A percentile compares a stretch with the other conserved stretches of the same genome.
Evolutionary conservation across 495 filamentous ascomycete species (phyloP).

Genomic region (Annulohypoxylon maeteangense): DNA sequence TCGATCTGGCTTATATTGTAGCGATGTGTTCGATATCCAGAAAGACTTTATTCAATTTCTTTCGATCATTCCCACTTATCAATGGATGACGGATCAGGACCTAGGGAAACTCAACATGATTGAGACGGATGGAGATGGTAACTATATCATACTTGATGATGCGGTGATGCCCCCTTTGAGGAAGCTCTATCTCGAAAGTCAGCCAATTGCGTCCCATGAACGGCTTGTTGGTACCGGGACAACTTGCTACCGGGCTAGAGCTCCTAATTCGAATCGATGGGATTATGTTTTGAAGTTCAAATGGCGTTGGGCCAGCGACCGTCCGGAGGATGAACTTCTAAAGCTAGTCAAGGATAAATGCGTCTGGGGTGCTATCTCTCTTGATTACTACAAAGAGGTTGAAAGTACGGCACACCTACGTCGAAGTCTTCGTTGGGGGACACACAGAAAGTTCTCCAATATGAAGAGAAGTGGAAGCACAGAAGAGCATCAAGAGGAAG

Average conservation of each 20-base stretch:
- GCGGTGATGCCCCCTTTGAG: constrained; percentile 21
- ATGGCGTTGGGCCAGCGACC: constrained; percentile 44
- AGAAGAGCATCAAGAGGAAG: constrained; percentile 33
- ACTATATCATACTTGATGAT: constrained; percentile 31
- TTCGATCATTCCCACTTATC: constrained; percentile 43
- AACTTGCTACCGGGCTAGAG: constrained; percentile 42
- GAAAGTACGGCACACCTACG: constrained; percentile 46
- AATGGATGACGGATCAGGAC: constrained; percentile 41
- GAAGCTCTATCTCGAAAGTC: constrained; percentile 45
- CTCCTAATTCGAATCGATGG: constrained; percentile 35
- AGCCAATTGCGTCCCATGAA: constrained; percentile 40
- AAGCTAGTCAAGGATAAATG: constrained; percentile 36
- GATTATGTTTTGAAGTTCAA: constrained; percentile 43
- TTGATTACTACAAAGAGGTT: constrained; percentile 43
- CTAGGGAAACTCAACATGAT: constrained; percentile 39
- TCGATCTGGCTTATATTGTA: constrained; percentile 56
- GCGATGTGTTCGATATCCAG: constrained; percentile 52
- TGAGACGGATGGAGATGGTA: constrained; percentile 34
- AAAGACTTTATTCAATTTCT: constrained; percentile 48
- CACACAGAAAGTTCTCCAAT: constrained; percentile 36
- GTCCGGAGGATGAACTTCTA: constrained; percentile 46
- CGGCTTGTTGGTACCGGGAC: constrained; percentile 43
- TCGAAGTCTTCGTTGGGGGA: constrained; percentile 40
- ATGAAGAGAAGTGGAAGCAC: neutral
- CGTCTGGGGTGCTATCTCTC: constrained; percentile 42